Evolutionary conservation across 208 protist species (phyloP).

Genomic region (Leishmania tarentolae): DNA sequence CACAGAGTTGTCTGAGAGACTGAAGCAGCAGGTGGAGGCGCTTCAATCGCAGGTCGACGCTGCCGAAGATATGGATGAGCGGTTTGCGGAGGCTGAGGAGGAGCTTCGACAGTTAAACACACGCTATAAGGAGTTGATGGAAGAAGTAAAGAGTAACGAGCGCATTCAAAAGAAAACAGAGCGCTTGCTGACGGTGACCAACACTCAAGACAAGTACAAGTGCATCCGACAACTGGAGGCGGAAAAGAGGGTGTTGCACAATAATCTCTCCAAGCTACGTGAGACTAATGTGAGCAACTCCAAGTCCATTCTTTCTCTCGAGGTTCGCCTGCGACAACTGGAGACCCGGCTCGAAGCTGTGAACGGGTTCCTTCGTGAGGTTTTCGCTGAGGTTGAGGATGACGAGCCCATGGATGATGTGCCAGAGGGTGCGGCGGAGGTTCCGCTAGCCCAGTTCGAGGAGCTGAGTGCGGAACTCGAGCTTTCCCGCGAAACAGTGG

Average conservation of each 20-base stretch:
- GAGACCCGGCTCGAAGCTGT: slow-evolving; percentile 74
- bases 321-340: slow-evolving; percentile 74
- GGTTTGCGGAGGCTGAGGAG: slow-evolving; percentile 59
- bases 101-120: slow-evolving; percentile 42
- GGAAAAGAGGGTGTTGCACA: slow-evolving; percentile 77
- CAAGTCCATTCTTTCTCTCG: slow-evolving; percentile 79
- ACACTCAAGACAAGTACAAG: slow-evolving; percentile 64
- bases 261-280: slow-evolving; percentile 68
- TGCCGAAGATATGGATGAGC: slow-evolving; percentile 41
- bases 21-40: slow-evolving; percentile 54
- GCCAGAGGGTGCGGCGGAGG: slow-evolving; percentile 53
- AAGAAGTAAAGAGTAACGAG: slow-evolving; percentile 68
- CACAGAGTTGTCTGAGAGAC: slow-evolving; percentile 41
- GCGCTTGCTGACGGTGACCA: slow-evolving; percentile 47
- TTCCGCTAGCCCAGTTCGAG: slow-evolving; percentile 75
- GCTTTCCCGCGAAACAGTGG: slow-evolving; percentile 58
- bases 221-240: slow-evolving; percentile 67
- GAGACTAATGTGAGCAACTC: slow-evolving; percentile 70
- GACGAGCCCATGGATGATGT: slow-evolving; percentile 64
- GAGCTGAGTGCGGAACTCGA: slow-evolving; percentile 62
- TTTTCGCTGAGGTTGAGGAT: slow-evolving; percentile 72
- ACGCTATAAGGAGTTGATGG: slow-evolving; percentile 41
- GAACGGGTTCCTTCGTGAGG: slow-evolving; percentile 76
- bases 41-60: slow-evolving; percentile 46
- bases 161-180: slow-evolving; percentile 87